A percentile compares a stretch with the other conserved stretches of the same genome.
phyloP scores from a whole-genome alignment of 2,329 filamentous ascomycete species.

The Fusarium sp. region DNA sequence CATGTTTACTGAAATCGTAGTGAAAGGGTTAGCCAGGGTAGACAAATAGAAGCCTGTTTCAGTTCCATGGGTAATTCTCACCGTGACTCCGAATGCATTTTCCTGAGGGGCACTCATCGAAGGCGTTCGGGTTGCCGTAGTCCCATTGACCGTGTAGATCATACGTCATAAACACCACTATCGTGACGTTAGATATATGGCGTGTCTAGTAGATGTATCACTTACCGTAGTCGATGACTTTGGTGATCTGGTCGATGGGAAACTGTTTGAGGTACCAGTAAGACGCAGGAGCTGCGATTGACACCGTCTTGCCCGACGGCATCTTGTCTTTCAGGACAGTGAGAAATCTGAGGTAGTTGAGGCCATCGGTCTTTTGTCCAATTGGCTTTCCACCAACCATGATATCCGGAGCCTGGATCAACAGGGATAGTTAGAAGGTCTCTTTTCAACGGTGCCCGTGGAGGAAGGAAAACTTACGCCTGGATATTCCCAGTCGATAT shows the following conservation, averaged over 20 bases:
- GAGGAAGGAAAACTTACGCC: conserved; percentile 22
- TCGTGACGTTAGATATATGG: not conserved
- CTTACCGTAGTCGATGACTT: conserved; percentile 46
- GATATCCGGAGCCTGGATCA: not conserved
- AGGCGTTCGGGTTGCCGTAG: conserved; percentile 40
- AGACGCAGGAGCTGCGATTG: conserved; percentile 47
- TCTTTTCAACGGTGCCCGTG: not conserved
- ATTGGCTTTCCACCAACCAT: not conserved
- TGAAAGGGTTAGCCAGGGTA: no score
- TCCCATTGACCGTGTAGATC: conserved; percentile 44
- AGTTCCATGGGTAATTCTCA: not conserved
- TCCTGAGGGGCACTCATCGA: conserved; percentile 42
- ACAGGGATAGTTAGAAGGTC: no score
- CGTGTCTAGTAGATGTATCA: not conserved
- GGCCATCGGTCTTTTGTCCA: conserved; percentile 1
- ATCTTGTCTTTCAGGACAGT: not conserved
- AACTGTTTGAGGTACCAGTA: conserved; percentile 52
- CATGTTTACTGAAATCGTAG: conserved; percentile 39
- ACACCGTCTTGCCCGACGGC: conserved; percentile 35
- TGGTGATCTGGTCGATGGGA: conserved; percentile 44
- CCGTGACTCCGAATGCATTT: conserved; percentile 48
- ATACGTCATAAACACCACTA: conserved; percentile 37
- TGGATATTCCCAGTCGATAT: conserved; percentile 58
- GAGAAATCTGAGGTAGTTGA: conserved; percentile 9
- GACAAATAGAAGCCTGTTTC: no score